A percentile compares a stretch with the other conserved stretches of the same genome.
Conservation (phyloP, 441 rosid genomes). For the Jatropha multifida region DNA sequence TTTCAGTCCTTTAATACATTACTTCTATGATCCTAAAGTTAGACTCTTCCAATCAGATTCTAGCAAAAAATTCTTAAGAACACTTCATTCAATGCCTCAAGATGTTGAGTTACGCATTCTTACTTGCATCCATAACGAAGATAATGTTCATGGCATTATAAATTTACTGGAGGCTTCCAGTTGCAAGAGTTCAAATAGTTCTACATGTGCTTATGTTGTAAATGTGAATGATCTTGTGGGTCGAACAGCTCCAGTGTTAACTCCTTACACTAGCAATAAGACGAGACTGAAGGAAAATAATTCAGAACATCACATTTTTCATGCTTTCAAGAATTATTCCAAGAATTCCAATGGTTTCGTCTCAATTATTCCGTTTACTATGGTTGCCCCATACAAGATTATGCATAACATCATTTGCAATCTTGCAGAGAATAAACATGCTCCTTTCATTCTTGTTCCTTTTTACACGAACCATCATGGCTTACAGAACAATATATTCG, state of each 20-base stretch:
- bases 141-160: constrained; percentile 27
- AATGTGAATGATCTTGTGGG: constrained; percentile 33
- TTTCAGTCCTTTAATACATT: constrained; percentile 14
- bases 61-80: not conserved
- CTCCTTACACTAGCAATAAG: constrained; percentile 12
- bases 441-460: constrained; percentile 31
- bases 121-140: constrained; percentile 26
- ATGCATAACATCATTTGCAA: constrained; percentile 37
- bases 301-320: not conserved
- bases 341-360: not conserved
- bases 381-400: constrained; percentile 30
- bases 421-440: constrained; percentile 20
- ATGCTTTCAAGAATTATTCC: constrained; percentile 26
- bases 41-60: not conserved
- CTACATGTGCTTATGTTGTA: constrained; percentile 20
- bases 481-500: not conserved
- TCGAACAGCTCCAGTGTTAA: constrained; percentile 25
- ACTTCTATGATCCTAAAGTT: constrained; percentile 17
- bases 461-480: constrained; percentile 11
- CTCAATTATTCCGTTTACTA: constrained; percentile 13
- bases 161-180: constrained; percentile 31
- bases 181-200: not conserved
- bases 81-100: constrained; percentile 32
- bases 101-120: constrained; percentile 32
- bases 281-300: not conserved